Evolutionary conservation across 345 rosid species (phyloP), one percentile per base, ranked within the genome.

Genomic region (Populus davidiana): DNA sequence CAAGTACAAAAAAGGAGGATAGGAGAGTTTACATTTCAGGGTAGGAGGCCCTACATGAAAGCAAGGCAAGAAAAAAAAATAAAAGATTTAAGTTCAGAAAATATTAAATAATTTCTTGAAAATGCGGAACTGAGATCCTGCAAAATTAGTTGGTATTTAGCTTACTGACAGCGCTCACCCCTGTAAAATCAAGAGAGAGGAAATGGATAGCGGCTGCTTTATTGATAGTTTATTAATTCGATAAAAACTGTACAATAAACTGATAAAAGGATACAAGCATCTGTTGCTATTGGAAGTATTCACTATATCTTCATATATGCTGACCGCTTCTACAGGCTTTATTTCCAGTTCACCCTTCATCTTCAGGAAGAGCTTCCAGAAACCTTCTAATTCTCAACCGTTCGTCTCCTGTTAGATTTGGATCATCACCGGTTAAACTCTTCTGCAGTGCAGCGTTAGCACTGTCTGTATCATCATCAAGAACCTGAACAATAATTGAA

Each of bases 371-470:
- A 38, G 94, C 78, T 87, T 89, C 90, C 67, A 96, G 88, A 81
- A 89, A 87, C 83, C 74, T 82, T 75, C 86, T 84, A 83, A 96
- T 80, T 78, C 84, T 87, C 74, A 29, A 49, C 61, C 90, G 85
- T 72, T 93, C 97, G 21, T 85, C 91, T 78, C 70, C 84, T 2
- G 87, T 85, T 23, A 96, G 89, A 75, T 83, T 86, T 3, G 91
- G 93, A 80, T 96, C 90, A 18, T 90, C 92, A 0, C 82, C 78
- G 1, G 72, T 83, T 77, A 91, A 79, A 83, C 91, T 87, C 84
- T 79, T 86, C 43, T 93, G 80, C 21, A 89, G 75, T 39, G 72
- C 77, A 25, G 88, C 88, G 62, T 81, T 81, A 1, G 52, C 82
- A 16, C 88, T 83, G 61, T 78, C 84, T 21, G 77, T 81, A 75